A percentile compares a stretch with the other conserved stretches of the same genome.
Evolutionary conservation across 2,329 filamentous ascomycete species (phyloP).

Genomic region (Ceratocystis variospora): DNA sequence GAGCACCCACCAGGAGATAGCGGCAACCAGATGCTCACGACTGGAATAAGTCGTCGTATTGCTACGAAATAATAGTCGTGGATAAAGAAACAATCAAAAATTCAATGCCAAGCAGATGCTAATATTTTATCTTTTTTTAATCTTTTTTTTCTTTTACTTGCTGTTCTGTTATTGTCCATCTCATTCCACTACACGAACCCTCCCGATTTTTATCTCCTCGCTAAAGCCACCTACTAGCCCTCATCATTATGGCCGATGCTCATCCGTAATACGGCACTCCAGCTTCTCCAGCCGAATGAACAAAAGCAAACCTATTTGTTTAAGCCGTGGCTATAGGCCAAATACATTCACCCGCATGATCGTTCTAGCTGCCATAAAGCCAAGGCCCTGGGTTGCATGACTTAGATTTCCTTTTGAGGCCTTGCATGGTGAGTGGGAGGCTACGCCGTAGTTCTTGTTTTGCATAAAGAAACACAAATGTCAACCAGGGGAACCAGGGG

Average conservation of each 20-base stretch:
- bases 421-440: not conserved
- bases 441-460: not conserved
- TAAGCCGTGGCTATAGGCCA: not conserved
- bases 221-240: too few species aligned
- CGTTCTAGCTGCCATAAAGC: not conserved
- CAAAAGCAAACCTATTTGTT: not conserved
- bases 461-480: slow-evolving; percentile 1
- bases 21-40: too few species aligned
- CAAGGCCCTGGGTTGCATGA: not conserved
- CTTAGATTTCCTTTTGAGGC: not conserved
- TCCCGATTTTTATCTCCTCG: too few species aligned
- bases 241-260: not conserved
- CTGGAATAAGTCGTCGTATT: too few species aligned
- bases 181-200: too few species aligned
- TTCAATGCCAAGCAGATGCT: too few species aligned
- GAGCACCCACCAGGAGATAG: too few species aligned
- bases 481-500: not conserved
- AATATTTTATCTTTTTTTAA: too few species aligned
- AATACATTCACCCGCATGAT: not conserved
- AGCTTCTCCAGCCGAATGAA: not conserved
- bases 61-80: too few species aligned
- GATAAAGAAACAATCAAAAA: too few species aligned
- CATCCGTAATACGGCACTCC: not conserved
- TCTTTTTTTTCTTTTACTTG: too few species aligned
- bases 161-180: too few species aligned